These are phyloP conservation scores for Rhynchospora tenuis DNA, from an alignment of 176 grass and related monocot species.

Conservation along the genomic window DNA sequence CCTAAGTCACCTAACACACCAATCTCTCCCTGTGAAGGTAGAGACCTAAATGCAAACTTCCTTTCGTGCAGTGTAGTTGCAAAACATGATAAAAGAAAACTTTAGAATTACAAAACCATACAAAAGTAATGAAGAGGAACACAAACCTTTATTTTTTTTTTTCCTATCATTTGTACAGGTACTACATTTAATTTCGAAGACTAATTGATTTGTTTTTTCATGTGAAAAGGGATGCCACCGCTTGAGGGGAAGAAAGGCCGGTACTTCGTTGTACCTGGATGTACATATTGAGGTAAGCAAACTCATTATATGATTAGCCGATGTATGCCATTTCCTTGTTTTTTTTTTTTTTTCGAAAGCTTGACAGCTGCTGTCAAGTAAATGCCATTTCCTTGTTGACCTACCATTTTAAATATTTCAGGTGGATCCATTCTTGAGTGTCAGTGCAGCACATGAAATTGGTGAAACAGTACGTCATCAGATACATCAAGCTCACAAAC, in stretches of 20 bases:
- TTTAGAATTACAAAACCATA: not conserved
- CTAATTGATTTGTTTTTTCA: conserved; percentile 2
- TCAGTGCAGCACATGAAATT: conserved; percentile 89
- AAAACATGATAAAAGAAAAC: not conserved
- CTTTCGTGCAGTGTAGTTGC: not conserved
- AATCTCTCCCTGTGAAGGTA: conserved; percentile 13
- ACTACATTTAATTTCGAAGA: not conserved
- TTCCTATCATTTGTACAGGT: not conserved
- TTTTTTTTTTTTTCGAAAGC: too few species aligned
- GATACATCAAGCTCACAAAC: conserved; percentile 71
- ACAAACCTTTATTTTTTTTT: not conserved
- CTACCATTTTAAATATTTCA: conserved; percentile 26
- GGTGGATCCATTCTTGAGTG: conserved; percentile 93
- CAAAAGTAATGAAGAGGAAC: not conserved
- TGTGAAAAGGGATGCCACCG: conserved; percentile 68
- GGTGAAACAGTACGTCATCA: conserved; percentile 84
- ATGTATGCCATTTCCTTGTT: conserved; percentile 4
- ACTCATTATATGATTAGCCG: conserved; percentile 22
- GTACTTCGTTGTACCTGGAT: conserved; percentile 88
- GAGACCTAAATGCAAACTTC: conserved; percentile 18
- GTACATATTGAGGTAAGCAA: conserved; percentile 88
- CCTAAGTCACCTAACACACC: conserved; percentile 9
- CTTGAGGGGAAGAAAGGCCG: conserved; percentile 95
- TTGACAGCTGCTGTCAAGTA: too few species aligned
- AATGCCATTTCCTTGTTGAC: not conserved